Conservation (phyloP, 169 alveolate species). For the Besnoitia besnoiti region DNA sequence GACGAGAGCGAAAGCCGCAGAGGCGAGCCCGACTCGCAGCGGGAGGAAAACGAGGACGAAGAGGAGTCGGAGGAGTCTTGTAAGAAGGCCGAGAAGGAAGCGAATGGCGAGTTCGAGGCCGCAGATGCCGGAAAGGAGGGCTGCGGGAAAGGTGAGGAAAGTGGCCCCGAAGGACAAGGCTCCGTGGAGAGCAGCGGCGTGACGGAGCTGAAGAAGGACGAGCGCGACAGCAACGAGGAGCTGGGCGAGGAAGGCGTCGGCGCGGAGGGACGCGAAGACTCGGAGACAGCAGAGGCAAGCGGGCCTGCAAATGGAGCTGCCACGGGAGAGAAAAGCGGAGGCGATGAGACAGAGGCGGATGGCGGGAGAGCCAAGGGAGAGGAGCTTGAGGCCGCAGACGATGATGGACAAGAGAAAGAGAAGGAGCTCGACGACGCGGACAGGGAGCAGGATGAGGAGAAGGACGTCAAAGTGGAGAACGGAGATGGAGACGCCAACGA, state of each 20-base stretch:
- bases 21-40: neutral
- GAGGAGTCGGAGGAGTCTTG: neutral
- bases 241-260: neutral
- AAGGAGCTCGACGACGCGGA: neutral
- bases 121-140: neutral
- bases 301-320: neutral
- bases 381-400: neutral
- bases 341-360: neutral
- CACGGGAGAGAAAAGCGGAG: neutral
- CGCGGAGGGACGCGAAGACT: neutral
- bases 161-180: too few species aligned
- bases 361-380: neutral
- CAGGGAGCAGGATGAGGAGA: neutral
- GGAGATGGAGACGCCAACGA: neutral
- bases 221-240: neutral
- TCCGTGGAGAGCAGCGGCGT: too few species aligned
- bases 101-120: neutral
- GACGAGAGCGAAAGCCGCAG: neutral
- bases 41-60: slow-evolving; percentile 10
- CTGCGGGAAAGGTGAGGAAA: too few species aligned
- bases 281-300: neutral
- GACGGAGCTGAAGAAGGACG: neutral
- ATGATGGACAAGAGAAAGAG: neutral
- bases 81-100: neutral
- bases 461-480: neutral